Base-by-base conservation (phyloP, 164 flowering plant species). In the Cinnamomum chago region DNA sequence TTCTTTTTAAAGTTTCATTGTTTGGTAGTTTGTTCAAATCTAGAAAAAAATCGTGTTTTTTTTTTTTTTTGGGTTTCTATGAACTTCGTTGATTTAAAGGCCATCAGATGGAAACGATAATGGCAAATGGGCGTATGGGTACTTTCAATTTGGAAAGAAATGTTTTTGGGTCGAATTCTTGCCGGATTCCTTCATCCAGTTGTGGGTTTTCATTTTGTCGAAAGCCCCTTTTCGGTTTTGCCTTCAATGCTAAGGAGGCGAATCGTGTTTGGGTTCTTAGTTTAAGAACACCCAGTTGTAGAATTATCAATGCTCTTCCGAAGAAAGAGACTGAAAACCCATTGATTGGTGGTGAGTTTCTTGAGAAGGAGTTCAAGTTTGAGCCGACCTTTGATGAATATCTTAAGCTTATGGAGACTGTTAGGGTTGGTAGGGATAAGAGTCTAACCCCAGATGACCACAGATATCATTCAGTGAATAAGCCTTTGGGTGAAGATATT, bases 391-490 rank as follows among this genome's bases (percentile, higher is more conserved):
- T 94, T 78, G 86, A 83, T 73, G 92, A 89, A 75, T 92, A 92
- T 81, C 82, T 94, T 92, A 92, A 90, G 81, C 90, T 83, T 64
- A 86, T 94, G 97, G 94, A 92, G 86, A 80, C 88, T 69, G 83
- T 88, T 76, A 86, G 73, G 75, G 75, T 67, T 27, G 81, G 62
- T 5, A 80, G 84, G 71, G 80, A 80, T 70, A 84, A 70, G 27
- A 82, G 73, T 55, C 35, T 69, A 2, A 51, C 23, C 58, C n/a
- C 20, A 70, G 58, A 73, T 58, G 69, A 27, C 25, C 64, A 35
- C 3, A 28, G 35, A 35, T 4, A 71, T 25, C 15, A 3, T 22
- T 25, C 20, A 23, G 74, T 64, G 24, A 33, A 66, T 69, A 40
- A 55, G 2, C 3, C 33, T 20, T 47, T 27, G 17, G 76, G 76